Evolutionary conservation across 164 flowering plant genomes (phyloP).

Genomic region (Vitis labrusca): DNA sequence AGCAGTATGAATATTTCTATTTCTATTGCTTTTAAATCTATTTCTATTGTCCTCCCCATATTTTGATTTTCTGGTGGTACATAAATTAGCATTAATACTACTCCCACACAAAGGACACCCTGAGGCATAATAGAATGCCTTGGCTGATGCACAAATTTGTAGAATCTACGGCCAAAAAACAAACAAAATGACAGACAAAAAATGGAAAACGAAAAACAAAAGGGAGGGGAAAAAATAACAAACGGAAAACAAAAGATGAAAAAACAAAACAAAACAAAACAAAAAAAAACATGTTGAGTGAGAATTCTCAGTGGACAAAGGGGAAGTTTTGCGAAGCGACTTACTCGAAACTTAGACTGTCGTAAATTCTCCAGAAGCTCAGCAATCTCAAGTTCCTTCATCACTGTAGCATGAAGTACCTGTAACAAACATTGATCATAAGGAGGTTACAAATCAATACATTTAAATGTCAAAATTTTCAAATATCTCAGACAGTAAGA

Average conservation of each 20-base stretch:
- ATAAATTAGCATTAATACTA: too few species aligned
- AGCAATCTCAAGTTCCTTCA: slow-evolving; percentile 67
- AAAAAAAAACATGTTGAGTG: not conserved
- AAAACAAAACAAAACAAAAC: not conserved
- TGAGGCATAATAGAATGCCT: too few species aligned
- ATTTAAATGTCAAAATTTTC: not conserved
- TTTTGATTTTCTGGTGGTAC: too few species aligned
- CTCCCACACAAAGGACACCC: too few species aligned
- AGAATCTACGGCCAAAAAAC: too few species aligned
- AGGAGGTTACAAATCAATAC: not conserved
- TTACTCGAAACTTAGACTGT: slow-evolving; percentile 55
- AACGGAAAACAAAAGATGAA: not conserved
- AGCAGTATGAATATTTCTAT: too few species aligned
- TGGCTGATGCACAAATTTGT: too few species aligned
- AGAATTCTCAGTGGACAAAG: not conserved
- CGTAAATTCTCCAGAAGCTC: slow-evolving; percentile 47
- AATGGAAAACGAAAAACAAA: too few species aligned
- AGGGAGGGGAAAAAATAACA: too few species aligned
- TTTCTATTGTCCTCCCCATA: too few species aligned
- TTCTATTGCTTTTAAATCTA: too few species aligned
- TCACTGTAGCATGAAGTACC: slow-evolving; percentile 69
- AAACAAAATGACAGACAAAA: too few species aligned
- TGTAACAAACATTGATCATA: slow-evolving; percentile 24
- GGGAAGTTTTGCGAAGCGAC: slow-evolving; percentile 11
- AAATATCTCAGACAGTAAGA: not conserved